These are phyloP conservation scores for Rutstroemia sp. DNA, from an alignment of 2,329 filamentous ascomycete genomes.

Conservation along the genomic window DNA sequence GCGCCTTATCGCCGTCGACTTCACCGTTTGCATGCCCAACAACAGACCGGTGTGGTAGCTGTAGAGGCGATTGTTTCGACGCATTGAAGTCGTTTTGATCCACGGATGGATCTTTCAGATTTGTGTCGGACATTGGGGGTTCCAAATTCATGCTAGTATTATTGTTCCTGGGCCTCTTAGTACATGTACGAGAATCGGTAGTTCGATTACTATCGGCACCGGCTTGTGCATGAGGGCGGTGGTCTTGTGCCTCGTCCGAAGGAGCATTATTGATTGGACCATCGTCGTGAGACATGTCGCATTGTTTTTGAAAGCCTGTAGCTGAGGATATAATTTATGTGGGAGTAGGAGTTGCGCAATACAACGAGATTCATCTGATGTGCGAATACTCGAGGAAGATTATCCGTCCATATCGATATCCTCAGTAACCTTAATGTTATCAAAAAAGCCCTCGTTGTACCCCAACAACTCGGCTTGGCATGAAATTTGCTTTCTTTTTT, in stretches of 20 bases:
- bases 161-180: background rate
- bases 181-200: background rate
- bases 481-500: too few species aligned
- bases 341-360: too few species aligned
- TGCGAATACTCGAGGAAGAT: too few species aligned
- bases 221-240: background rate
- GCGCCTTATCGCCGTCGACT: background rate
- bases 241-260: constrained; percentile 12
- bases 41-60: background rate
- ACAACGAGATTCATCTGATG: too few species aligned
- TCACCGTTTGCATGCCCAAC: background rate
- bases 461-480: too few species aligned
- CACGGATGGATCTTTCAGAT: background rate
- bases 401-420: too few species aligned
- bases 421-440: too few species aligned
- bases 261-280: background rate
- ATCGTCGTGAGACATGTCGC: constrained; percentile 22
- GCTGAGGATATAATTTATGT: too few species aligned
- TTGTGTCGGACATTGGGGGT: constrained; percentile 2
- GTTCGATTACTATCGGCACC: background rate
- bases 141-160: constrained; percentile 11
- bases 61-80: background rate
- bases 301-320: background rate
- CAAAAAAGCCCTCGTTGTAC: too few species aligned
- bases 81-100: constrained; percentile 1